Percentiles rank a stretch among this genome's conserved stretches.
Conservation (phyloP, 768 basidiomycete genomes). For the Lyophyllum semitale region DNA sequence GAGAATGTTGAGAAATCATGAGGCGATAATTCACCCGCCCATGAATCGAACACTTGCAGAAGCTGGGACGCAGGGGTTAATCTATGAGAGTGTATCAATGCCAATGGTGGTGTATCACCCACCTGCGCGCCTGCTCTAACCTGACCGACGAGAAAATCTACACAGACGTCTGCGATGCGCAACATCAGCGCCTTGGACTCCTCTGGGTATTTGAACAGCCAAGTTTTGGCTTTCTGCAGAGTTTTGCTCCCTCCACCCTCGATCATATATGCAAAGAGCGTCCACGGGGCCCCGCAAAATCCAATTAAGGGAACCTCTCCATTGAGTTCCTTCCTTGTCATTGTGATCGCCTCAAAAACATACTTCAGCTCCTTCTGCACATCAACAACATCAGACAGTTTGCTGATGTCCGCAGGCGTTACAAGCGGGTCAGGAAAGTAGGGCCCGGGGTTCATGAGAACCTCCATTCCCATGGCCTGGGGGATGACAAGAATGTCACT, state of each 20-base stretch:
- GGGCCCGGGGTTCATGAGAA: conserved; percentile 92
- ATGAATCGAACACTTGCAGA: conserved; percentile 96
- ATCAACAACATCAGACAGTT: conserved; percentile 65
- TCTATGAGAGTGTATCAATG: neutral
- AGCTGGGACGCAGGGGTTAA: conserved; percentile 51
- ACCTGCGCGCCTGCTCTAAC: conserved; percentile 97
- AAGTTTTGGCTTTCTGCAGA: conserved; percentile 88
- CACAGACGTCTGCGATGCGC: conserved; percentile 86
- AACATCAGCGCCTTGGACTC: conserved; percentile 77
- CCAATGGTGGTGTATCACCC: conserved; percentile 18
- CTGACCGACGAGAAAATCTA: conserved; percentile 90
- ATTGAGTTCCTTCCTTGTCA: conserved; percentile 75
- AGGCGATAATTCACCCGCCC: conserved; percentile 90
- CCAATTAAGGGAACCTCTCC: conserved; percentile 96
- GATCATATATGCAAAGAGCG: conserved; percentile 96
- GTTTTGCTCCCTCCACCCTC: conserved; percentile 95
- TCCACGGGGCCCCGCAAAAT: conserved; percentile 98
- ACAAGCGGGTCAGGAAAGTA: conserved; percentile 84
- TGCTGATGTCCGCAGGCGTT: conserved; percentile 70
- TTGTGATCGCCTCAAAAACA: conserved; percentile 89
- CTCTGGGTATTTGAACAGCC: conserved; percentile 90
- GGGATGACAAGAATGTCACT: conserved; percentile 97
- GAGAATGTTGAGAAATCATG: conserved; percentile 86
- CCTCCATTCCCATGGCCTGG: conserved; percentile 96
- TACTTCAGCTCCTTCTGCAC: conserved; percentile 87